phyloP scores from a whole-genome alignment of 2,329 filamentous ascomycete species.

The Ascochyta clinopodiicola region DNA sequence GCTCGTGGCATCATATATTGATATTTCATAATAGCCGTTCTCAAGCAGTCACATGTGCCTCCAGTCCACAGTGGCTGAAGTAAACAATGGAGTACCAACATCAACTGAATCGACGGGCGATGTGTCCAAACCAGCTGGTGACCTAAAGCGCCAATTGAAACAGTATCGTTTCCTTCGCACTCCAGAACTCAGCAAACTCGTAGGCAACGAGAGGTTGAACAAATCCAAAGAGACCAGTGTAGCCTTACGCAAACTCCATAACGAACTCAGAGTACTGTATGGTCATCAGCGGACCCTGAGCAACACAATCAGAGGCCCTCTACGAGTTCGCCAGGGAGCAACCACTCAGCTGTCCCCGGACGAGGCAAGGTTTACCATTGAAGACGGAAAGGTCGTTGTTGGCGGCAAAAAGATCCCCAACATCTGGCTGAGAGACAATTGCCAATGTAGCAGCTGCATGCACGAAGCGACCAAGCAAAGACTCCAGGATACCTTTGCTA shows the following conservation, averaged over 20 bases:
- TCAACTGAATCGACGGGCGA: not conserved
- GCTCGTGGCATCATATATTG: not conserved
- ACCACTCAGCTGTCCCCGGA: not conserved
- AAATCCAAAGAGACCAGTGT: not conserved
- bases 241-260: not conserved
- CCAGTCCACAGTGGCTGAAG: constrained; percentile 2
- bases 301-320: not conserved
- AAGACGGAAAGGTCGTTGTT: constrained; percentile 12
- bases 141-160: not conserved
- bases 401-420: constrained; percentile 18
- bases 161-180: not conserved
- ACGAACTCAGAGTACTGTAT: not conserved
- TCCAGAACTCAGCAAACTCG: not conserved
- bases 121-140: not conserved
- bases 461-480: constrained; percentile 75
- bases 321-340: not conserved
- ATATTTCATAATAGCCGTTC: not conserved
- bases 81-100: not conserved
- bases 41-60: not conserved
- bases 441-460: constrained; percentile 70
- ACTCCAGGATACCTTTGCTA: constrained; percentile 70
- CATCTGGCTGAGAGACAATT: constrained; percentile 67
- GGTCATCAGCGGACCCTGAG: not conserved
- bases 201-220: not conserved
- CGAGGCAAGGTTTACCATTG: not conserved